Conservation (phyloP, 148 eudicot genomes). For the Agrostemma githago region DNA sequence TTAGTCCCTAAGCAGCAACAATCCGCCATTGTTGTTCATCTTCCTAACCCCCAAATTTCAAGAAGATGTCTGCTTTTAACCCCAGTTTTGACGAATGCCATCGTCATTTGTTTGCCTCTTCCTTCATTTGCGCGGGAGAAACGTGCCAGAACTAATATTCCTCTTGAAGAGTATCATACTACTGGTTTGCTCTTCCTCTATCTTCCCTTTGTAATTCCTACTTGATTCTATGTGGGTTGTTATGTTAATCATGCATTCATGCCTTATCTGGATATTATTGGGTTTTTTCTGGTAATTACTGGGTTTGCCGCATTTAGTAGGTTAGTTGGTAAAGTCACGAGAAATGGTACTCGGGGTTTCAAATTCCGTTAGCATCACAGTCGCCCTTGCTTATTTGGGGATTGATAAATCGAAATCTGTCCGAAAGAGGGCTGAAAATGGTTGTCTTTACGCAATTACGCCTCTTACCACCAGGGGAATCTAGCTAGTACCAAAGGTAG, state of each 20-base stretch:
- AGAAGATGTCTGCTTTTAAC: constrained; percentile 56
- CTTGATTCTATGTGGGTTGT: background rate
- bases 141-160: constrained; percentile 54
- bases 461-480: too few relatives aligned
- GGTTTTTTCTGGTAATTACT: too few relatives aligned
- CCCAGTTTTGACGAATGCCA: constrained; percentile 38
- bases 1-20: constrained; percentile 3
- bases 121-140: constrained; percentile 68
- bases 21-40: background rate
- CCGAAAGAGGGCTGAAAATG: too few relatives aligned
- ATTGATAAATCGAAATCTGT: too few relatives aligned
- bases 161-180: constrained; percentile 75
- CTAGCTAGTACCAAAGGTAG: too few relatives aligned
- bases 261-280: background rate
- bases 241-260: background rate
- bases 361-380: too few relatives aligned
- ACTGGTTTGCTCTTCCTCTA: constrained; percentile 35
- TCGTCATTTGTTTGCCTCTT: constrained; percentile 29
- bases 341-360: too few relatives aligned
- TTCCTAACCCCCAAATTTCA: constrained; percentile 36
- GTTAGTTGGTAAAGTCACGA: too few relatives aligned
- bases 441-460: too few relatives aligned
- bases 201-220: background rate
- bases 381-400: too few relatives aligned
- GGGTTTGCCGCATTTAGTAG: too few relatives aligned